Base-by-base conservation (phyloP, 805 yeast genomes). In the Ogataea ganodermae region DNA sequence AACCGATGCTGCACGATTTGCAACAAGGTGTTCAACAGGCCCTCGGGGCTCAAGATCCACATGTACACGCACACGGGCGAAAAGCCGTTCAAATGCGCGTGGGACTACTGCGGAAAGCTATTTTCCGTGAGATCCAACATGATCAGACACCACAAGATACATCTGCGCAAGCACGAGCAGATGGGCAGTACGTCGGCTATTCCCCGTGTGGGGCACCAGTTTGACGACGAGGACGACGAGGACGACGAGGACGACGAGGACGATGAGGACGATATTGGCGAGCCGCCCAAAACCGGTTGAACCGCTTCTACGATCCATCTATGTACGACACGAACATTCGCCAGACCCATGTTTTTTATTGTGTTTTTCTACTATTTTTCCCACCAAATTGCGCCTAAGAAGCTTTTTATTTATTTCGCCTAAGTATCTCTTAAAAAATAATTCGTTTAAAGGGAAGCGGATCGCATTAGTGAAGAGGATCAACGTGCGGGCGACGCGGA, bases 61-160 rank as follows among this genome's bases (percentile, higher is more conserved):
- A 72, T 77, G 54, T 79, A 88, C 54, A 84, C 87, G 6, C 96
- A 89, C 63, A 84, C 89, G 0, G 90, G 90, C n/a, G 89, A 83
- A 59, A 84, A 83, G 55, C 90, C 90, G 7, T 84, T 80, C 60
- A 68, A 69, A 46, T 84, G 89, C 62, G 54, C 56, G 18, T 84
- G 86, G 81, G 69, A 69, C 0, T 79, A 76, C 16, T 89, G 97
- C 65, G 80, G 79, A 0, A 81, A 84, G 58, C 59, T 76, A 3
- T 89, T 89, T 62, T 80, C 84, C 14, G 90, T 91, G 17, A 79
- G 88, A 60, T 81, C 89, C 33, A 91, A 89, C 60, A 81, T 89
- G 81, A 81, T 85, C 4, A 73, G 97, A 51, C 97, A 89, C 65
- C 76, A 79, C 53, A 80, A 81, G 60, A 74, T 87, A 35, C 96